These are phyloP conservation scores for Paraconiothyrium sp. DNA, from an alignment of 2,329 filamentous ascomycete species.

Conservation along the genomic window DNA sequence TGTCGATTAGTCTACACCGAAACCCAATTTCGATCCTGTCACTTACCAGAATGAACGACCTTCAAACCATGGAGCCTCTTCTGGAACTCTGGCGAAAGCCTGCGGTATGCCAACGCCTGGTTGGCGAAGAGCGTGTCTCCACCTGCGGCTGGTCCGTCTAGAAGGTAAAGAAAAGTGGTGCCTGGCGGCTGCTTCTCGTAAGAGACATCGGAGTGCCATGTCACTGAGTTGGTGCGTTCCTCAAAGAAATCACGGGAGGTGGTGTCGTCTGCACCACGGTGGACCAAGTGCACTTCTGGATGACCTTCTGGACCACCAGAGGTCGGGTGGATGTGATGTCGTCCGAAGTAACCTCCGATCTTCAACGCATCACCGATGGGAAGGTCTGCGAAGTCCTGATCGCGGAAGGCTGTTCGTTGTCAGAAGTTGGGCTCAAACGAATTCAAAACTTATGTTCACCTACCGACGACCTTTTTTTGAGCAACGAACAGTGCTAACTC, in stretches of 20 bases:
- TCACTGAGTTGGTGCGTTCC: conserved; percentile 79
- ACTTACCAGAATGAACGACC: conserved; percentile 78
- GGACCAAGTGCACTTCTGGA: conserved; percentile 81
- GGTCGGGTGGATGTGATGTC: conserved; percentile 83
- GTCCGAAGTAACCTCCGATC: conserved; percentile 79
- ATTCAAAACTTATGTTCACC: conserved; percentile 20
- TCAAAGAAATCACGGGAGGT: conserved; percentile 70
- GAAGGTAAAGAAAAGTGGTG: conserved; percentile 86
- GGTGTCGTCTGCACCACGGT: conserved; percentile 73
- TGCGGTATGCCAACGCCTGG: conserved; percentile 80
- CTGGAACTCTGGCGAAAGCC: conserved; percentile 80
- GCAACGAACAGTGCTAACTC: conserved; percentile 80
- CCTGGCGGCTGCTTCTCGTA: conserved; percentile 90
- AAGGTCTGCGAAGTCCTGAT: conserved; percentile 73
- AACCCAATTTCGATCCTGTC: neutral
- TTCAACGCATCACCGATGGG: conserved; percentile 75
- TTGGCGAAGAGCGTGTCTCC: conserved; percentile 88
- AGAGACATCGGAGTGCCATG: conserved; percentile 89
- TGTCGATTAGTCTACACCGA: conserved; percentile 14
- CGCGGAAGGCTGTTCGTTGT: conserved; percentile 67
- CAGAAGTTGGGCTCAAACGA: conserved; percentile 12
- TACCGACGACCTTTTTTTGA: conserved; percentile 77
- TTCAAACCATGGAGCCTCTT: conserved; percentile 81
- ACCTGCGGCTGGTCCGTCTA: conserved; percentile 82
- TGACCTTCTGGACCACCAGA: conserved; percentile 77